These are phyloP conservation scores for Entomortierella lignicola DNA, from an alignment of 192 early-diverging fungal genomes.

Conservation along the genomic window DNA sequence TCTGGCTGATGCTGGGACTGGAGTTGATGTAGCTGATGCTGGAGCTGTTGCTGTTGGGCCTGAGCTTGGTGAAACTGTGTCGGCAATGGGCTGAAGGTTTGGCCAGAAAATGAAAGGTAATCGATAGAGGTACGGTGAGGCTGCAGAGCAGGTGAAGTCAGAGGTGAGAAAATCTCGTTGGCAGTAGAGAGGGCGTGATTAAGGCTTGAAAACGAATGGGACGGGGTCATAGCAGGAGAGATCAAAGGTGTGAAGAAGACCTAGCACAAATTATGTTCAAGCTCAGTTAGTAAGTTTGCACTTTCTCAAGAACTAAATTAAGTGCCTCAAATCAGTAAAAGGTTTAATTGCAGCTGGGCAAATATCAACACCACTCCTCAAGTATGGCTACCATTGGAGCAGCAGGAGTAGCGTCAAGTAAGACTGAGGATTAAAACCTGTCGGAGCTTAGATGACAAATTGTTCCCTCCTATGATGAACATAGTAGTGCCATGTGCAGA, in stretches of 20 bases:
- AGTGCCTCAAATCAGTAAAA: neutral
- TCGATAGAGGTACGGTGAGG: constrained; percentile 55
- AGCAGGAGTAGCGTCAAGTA: neutral
- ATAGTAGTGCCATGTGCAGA: too few relatives aligned
- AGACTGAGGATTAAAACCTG: neutral
- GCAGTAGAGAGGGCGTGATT: constrained; percentile 48
- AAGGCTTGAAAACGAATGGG: constrained; percentile 60
- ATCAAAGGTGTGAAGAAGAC: constrained; percentile 70
- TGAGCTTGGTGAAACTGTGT: constrained; percentile 40
- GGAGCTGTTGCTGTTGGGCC: constrained; percentile 33
- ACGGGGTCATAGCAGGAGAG: constrained; percentile 78
- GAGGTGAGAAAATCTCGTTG: constrained; percentile 67
- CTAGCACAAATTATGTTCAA: constrained; percentile 15
- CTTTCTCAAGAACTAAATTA: neutral
- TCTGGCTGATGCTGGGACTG: constrained; percentile 30
- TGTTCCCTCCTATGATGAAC: neutral
- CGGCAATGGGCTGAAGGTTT: constrained; percentile 33
- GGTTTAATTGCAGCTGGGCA: neutral
- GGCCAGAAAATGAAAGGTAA: constrained; percentile 33
- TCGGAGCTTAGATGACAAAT: constrained; percentile 2
- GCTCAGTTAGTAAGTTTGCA: neutral
- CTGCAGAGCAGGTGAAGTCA: constrained; percentile 73
- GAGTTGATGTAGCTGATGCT: constrained; percentile 43
- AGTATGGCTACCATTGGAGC: too few relatives aligned
- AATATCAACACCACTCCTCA: too few relatives aligned